A percentile compares a stretch with the other conserved stretches of the same genome.
These are phyloP conservation scores for Solanum hybrid DNA, from an alignment of 305 asterid species.

Conservation along the genomic window DNA sequence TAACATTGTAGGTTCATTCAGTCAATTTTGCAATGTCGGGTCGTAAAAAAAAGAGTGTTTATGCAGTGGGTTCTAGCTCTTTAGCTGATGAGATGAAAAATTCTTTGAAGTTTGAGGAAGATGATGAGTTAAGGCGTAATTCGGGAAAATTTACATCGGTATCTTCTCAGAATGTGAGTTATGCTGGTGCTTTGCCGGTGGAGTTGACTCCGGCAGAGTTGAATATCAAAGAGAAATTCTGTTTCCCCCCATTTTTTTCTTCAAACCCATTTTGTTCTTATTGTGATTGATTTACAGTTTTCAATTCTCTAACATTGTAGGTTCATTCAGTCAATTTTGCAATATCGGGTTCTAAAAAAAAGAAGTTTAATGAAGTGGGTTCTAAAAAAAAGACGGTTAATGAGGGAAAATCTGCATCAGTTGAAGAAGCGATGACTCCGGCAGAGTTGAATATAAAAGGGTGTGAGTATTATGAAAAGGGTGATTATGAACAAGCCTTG, in stretches of 20 bases:
- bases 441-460: constrained; percentile 72
- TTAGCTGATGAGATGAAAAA: constrained; percentile 46
- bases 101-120: not conserved
- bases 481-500: constrained; percentile 54
- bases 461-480: constrained; percentile 50
- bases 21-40: not conserved
- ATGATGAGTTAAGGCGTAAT: no score
- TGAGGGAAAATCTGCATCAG: no score
- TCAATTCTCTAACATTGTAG: no score
- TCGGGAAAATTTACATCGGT: constrained; percentile 41
- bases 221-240: no score
- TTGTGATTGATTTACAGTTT: no score
- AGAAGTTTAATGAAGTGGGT: no score
- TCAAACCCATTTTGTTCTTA: no score
- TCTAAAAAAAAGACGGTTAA: no score
- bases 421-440: not conserved
- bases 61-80: constrained; percentile 10
- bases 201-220: no score
- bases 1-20: not conserved
- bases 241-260: no score
- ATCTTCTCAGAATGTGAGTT: constrained; percentile 26
- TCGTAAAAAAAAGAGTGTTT: not conserved
- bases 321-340: no score
- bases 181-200: constrained; percentile 16
- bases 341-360: no score